These are phyloP conservation scores for Ustilago sp. DNA, from an alignment of 1,284 basidiomycete genomes.

Conservation along the genomic window DNA sequence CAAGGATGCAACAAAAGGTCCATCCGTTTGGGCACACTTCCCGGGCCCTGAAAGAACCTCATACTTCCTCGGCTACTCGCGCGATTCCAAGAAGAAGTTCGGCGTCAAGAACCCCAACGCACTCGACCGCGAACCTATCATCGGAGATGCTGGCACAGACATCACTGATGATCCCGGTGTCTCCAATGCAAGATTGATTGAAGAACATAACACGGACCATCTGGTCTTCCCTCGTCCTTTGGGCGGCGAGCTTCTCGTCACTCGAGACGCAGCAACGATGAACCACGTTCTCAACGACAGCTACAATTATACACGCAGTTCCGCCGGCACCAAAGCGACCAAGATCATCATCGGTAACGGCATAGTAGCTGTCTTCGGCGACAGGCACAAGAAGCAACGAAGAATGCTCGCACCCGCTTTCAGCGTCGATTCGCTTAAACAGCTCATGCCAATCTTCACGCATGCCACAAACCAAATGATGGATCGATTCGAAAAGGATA, in stretches of 20 bases:
- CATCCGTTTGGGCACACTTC: slow-evolving; percentile 38
- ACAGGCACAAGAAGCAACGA: slow-evolving; percentile 48
- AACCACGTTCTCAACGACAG: slow-evolving; percentile 48
- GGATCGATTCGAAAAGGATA: slow-evolving; percentile 36
- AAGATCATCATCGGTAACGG: slow-evolving; percentile 52
- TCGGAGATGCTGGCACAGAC: slow-evolving; percentile 44
- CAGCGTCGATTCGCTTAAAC: slow-evolving; percentile 41
- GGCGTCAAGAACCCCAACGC: slow-evolving; percentile 33
- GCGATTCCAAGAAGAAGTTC: slow-evolving; percentile 33
- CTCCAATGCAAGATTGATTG: slow-evolving; percentile 29
- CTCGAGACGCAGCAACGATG: slow-evolving; percentile 44
- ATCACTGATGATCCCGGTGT: slow-evolving; percentile 43
- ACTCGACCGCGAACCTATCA: slow-evolving; percentile 28
- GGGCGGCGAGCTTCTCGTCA: slow-evolving; percentile 46
- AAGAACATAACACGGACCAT: slow-evolving; percentile 35
- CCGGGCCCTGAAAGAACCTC: slow-evolving; percentile 42
- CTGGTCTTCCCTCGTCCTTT: slow-evolving; percentile 42
- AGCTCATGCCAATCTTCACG: slow-evolving; percentile 41
- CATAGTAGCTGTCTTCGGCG: slow-evolving; percentile 45
- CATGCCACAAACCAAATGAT: slow-evolving; percentile 48
- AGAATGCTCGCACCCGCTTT: slow-evolving; percentile 47
- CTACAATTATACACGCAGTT: slow-evolving; percentile 38
- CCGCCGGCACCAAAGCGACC: slow-evolving; percentile 49
- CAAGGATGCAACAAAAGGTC: slow-evolving; percentile 24
- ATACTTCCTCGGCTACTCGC: slow-evolving; percentile 29